Percentiles rank a stretch among this genome's conserved stretches.
Evolutionary conservation across 441 rosid species (phyloP).

Genomic region (Erysimum cheiri): DNA sequence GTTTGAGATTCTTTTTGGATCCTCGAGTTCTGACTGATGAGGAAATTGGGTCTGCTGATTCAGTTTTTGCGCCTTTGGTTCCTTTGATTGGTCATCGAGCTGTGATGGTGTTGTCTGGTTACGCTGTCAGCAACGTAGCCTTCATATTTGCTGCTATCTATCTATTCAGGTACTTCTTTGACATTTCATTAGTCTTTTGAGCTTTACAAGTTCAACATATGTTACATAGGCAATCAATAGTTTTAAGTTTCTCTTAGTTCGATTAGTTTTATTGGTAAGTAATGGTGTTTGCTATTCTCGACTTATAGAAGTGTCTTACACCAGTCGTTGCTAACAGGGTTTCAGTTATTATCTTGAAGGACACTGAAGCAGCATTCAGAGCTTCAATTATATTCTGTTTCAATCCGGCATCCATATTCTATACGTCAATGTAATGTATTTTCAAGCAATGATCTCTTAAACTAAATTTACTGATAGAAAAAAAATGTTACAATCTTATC

Average conservation of each 20-base stretch:
- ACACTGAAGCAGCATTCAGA: conserved; percentile 62
- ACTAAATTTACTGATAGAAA: background rate
- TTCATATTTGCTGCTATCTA: conserved; percentile 76
- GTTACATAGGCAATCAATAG: background rate
- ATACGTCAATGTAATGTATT: conserved; percentile 76
- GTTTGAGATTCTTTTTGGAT: background rate
- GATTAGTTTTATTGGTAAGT: background rate
- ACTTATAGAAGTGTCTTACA: conserved; percentile 32
- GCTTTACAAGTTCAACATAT: background rate
- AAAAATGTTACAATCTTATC: background rate
- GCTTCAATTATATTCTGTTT: conserved; percentile 85
- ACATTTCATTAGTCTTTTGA: conserved; percentile 12
- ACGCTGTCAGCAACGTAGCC: conserved; percentile 65
- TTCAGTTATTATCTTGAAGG: conserved; percentile 72
- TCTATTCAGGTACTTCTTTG: conserved; percentile 62
- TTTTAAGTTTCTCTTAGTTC: background rate
- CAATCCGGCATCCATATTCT: conserved; percentile 92
- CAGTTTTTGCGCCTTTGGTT: conserved; percentile 80
- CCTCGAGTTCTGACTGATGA: too few relatives aligned
- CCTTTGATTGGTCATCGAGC: conserved; percentile 75
- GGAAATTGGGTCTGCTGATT: background rate
- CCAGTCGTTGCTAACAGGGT: conserved; percentile 59
- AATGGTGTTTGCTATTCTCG: background rate
- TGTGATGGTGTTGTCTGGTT: conserved; percentile 80
- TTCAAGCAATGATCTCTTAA: conserved; percentile 19